Conservation (phyloP, 208 protist genomes). For the Leishmania braziliensis region DNA sequence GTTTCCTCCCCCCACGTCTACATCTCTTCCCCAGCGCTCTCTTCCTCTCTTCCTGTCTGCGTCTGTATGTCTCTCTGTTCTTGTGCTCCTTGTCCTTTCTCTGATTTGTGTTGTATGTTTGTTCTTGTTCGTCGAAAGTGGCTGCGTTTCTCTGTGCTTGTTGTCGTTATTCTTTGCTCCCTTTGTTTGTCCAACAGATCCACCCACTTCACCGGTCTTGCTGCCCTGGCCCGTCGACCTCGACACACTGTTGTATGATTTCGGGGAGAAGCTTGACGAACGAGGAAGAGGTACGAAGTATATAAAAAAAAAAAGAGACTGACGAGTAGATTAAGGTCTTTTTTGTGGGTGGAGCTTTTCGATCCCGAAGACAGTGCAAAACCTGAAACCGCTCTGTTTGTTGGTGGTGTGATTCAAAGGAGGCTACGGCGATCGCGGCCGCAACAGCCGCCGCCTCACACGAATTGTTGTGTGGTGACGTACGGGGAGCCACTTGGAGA, state of each 20-base stretch:
- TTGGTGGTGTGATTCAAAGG: not conserved
- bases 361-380: not conserved
- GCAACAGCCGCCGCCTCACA: not conserved
- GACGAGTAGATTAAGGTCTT: not conserved
- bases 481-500: not conserved
- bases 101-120: not conserved
- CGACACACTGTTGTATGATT: not conserved
- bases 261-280: not conserved
- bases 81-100: constrained; percentile 4
- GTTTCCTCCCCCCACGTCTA: not conserved
- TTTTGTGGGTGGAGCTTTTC: not conserved
- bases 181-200: not conserved
- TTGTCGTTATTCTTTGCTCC: not conserved
- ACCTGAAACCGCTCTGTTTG: not conserved
- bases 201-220: not conserved
- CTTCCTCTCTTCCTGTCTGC: not conserved
- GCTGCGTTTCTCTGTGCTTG: constrained; percentile 10
- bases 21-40: not conserved
- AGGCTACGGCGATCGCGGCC: not conserved
- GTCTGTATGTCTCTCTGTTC: not conserved
- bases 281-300: not conserved
- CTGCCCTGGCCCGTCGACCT: not conserved
- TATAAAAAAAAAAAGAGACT: constrained; percentile 7
- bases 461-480: not conserved
- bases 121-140: constrained; percentile 9